Evolutionary conservation across 1,139 yeast genomes (phyloP), one percentile per base, ranked within the genome.

Genomic region (Pichia sp.): DNA sequence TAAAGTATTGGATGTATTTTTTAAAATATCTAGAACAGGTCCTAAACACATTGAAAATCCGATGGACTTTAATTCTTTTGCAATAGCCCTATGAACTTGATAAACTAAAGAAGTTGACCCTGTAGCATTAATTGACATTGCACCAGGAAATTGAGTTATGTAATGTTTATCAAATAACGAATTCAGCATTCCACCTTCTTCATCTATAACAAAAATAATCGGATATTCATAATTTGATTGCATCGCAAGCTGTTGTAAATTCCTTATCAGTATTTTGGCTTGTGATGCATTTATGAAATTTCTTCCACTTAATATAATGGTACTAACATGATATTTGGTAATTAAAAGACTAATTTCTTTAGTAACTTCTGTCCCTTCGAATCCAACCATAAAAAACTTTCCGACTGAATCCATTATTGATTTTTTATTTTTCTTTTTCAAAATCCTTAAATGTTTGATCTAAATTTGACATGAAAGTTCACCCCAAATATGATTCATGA

Each of bases 41-140:
- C 85, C 86, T 55, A 80, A 65, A 23, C 74, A 67, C 54, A 80
- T 74, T 62, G 70, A 73, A 46, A 80, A 69, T 3, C 87, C 87
- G 23, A 80, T 70, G 22, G 72, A 65, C 48, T 68, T 70, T 48
- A 80, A 65, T 55, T 80, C 84, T 24, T 61, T 53, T 0, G 82
- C 84, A 23, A 78, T 60, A 0, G 85, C 85, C 45, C 73, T 70
- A 51, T 76, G 75, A 1, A 78, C 74, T 42, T 78, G 68, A 50
- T 74, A 74, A 5, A 78, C 80, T 50, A 78, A 59, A 9, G 71
- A 71, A n/a, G 68, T 59, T 44, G 75, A 74, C 7, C 76, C 76
- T 0, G 82, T 71, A 16, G 85, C 83, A 1, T 79, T 76, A 32
- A 80, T 60, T 3, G 82, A 84, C 86, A 80, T 79, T 24, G 83